Evolutionary conservation across 495 filamentous ascomycete species (phyloP), one percentile per base, ranked within the genome.

Genomic region (Lindgomyces ingoldianus): DNA sequence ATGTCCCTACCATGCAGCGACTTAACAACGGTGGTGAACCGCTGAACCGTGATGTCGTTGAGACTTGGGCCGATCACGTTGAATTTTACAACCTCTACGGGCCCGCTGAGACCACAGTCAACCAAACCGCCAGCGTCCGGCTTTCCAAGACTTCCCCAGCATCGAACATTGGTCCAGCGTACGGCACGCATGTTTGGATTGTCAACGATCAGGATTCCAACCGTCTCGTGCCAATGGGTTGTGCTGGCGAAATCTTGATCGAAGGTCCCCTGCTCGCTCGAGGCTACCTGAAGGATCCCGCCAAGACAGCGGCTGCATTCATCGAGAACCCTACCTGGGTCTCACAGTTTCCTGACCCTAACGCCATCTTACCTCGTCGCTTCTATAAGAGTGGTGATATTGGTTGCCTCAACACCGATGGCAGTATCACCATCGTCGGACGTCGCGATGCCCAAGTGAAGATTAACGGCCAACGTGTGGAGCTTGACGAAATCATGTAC

Each of bases 371-470:
- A 9, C 48, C 57, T 22, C 33, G 60, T n/a, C 68, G 73, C 0
- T 60, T 81, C 8, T 81, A 80, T 52, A 64, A 71, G 33, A 80
- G 60, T 36, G 79, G 78, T 1, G 78, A 81, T 57, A 56, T 79
- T 19, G 78, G 58, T 1, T 53, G 65, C 2, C 72, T 45, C 62
- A 62, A 75, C 45, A 50, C 56, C 21, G 68, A 76, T 41, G 82
- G 83, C 10, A 77, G 75, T 10, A 61, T 74, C 44, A 71, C 70
- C 56, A 76, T 76, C 57, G 12, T 80, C 26, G 77, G 79, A 25
- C 71, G 81, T 42, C 74, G 73, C 33, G 79, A 81, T 54, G 69
- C 70, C 47, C 80, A 82, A 58, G 68, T 83, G 56, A 84, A 83
- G 65, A 70, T 82, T 19, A 66, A 75, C 36, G 80, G 80, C 4